Evolutionary conservation across 2,329 filamentous ascomycete species (phyloP), one percentile per base, ranked within the genome.

Genomic region (Cercospora sesami): DNA sequence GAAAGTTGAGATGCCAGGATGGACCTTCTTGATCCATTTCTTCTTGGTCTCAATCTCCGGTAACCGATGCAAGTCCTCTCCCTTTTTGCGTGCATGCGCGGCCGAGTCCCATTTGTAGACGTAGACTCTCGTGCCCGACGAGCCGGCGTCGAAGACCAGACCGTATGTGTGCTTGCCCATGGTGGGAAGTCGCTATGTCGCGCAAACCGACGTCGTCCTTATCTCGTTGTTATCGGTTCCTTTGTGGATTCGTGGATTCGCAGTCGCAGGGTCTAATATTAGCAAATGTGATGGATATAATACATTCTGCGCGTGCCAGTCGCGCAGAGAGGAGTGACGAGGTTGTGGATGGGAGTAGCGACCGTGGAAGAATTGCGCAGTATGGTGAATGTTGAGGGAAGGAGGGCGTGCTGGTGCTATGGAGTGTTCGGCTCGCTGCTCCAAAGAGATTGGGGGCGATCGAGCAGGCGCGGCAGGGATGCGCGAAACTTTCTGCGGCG

Each of bases 81-180:
- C 89, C 65, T 89, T 82, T 69, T 88, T 84, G 75, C 87, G 83
- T 71, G 91, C 90, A 73, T 85, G 85, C 45, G 87, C 83, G 71
- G 89, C 89, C 77, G 96, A 91, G 76, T 94, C 87, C 95, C 95
- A 99, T 80, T 90, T 88, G 82, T 99, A 99, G 67, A 99, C 88
- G 80, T 99, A 93, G 71, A 97, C 86, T 78, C 95, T 91, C 76
- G 94, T 98, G 79, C 95, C 94, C 26, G 95, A 98, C 80, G 95
- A 98, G 74, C 95, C 95, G 79, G 95, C 95, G 86, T 99, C 95
- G 77, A 99, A 87, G 78, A 99, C 94, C 75, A 98, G 92, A 78
- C 94, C 95, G 85, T 96, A 97, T 83, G 84, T 71, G 69, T 77
- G 72, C 58, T 77, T 76, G 58, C 71, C 75, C 75, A 77, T 78